A percentile compares a stretch with the other conserved stretches of the same genome.
These are phyloP conservation scores for Fonsecaea monophora DNA, from an alignment of 2,329 filamentous ascomycete species.

Conservation along the genomic window DNA sequence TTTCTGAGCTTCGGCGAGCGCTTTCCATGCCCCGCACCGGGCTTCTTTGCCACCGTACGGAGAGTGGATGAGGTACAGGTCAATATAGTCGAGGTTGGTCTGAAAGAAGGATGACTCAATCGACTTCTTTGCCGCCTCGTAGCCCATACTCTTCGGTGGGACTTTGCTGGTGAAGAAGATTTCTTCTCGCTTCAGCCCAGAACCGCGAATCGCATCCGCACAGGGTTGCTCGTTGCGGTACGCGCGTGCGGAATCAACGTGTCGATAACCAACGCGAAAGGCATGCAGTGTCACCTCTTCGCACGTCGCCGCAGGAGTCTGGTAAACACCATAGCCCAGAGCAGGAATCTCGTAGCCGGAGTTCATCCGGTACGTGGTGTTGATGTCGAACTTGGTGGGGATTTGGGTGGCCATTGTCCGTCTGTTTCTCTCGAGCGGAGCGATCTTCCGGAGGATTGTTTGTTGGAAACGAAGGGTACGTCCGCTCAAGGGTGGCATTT, in stretches of 20 bases:
- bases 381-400: slow-evolving; percentile 35
- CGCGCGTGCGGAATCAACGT: slow-evolving; percentile 65
- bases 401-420: slow-evolving; percentile 32
- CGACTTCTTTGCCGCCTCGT: slow-evolving; percentile 65
- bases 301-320: slow-evolving; percentile 62
- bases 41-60: slow-evolving; percentile 60
- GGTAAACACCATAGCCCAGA: slow-evolving; percentile 51
- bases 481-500: neutral
- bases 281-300: slow-evolving; percentile 65
- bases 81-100: slow-evolving; percentile 49
- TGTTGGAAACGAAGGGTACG: neutral
- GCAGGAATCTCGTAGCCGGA: slow-evolving; percentile 50
- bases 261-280: slow-evolving; percentile 62
- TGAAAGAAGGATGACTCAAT: slow-evolving; percentile 38
- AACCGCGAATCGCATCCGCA: slow-evolving; percentile 59
- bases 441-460: neutral
- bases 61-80: slow-evolving; percentile 57
- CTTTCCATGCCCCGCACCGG: slow-evolving; percentile 60
- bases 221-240: slow-evolving; percentile 66
- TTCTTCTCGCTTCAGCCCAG: slow-evolving; percentile 60
- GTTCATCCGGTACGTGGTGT: slow-evolving; percentile 48
- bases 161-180: slow-evolving; percentile 71
- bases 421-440: neutral
- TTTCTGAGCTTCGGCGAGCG: slow-evolving; percentile 60
- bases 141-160: slow-evolving; percentile 60